Percentiles rank a stretch among this genome's conserved stretches.
phyloP scores from a whole-genome alignment of 2,329 filamentous ascomycete species.

The Lasiodiplodia theobromae region DNA sequence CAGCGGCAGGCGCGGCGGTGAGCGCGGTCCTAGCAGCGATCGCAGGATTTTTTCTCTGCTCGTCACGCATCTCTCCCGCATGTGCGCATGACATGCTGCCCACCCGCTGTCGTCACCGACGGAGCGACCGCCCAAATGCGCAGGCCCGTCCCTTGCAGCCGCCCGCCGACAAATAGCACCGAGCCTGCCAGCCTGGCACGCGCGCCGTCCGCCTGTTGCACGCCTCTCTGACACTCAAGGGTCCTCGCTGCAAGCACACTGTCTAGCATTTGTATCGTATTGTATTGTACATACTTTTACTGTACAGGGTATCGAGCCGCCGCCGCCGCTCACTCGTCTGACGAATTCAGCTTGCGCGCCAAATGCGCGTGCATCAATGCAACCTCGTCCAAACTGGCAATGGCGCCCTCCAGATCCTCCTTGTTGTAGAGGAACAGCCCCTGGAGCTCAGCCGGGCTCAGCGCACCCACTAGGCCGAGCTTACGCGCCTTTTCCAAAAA shows the following conservation, averaged over 20 bases:
- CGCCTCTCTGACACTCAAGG: neutral
- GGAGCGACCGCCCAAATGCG: conserved; percentile 4
- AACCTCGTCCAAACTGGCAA: conserved; percentile 75
- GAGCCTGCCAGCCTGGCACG: neutral
- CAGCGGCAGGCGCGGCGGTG: conserved; percentile 25
- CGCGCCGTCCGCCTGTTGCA: conserved; percentile 14
- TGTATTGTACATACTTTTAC: neutral
- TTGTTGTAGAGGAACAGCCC: conserved; percentile 97
- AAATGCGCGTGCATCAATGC: conserved; percentile 30
- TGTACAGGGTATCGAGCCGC: neutral
- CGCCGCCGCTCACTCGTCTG: conserved; percentile 1
- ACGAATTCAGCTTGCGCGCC: conserved; percentile 19
- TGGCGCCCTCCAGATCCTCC: conserved; percentile 84
- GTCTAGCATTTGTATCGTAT: neutral
- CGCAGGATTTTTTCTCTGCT: conserved; percentile 11
- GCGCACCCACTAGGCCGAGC: conserved; percentile 72
- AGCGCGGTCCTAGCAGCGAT: conserved; percentile 1
- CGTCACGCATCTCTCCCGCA: conserved; percentile 1
- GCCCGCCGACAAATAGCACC: neutral
- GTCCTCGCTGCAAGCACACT: too few species aligned
- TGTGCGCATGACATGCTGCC: conserved; percentile 26
- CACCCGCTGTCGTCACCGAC: conserved; percentile 9
- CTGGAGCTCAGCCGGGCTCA: conserved; percentile 91
- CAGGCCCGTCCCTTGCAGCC: conserved; percentile 24
- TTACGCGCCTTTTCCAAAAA: conserved; percentile 76